Percentiles rank a stretch among this genome's conserved stretches.
Conservation (phyloP, 2,329 filamentous ascomycete genomes). For the Fusarium penzigii region DNA sequence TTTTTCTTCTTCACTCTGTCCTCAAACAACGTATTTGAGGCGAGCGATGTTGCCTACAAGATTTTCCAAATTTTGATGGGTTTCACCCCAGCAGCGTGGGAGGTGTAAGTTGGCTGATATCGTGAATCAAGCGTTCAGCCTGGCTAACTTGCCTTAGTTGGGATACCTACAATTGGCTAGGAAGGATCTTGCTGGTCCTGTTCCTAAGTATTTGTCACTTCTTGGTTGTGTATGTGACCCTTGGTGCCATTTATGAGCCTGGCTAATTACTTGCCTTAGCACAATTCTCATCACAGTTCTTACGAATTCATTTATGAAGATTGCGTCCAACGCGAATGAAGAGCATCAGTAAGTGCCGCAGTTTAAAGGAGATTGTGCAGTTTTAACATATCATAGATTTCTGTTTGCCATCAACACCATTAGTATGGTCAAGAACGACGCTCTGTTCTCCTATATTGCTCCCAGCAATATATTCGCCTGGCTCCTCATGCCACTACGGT, state of each 20-base stretch:
- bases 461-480: slow-evolving; percentile 91
- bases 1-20: slow-evolving; percentile 93
- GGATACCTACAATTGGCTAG: slow-evolving; percentile 74
- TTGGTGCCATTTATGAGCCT: slow-evolving; percentile 4
- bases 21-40: slow-evolving; percentile 63
- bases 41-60: slow-evolving; percentile 78
- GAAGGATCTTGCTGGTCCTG: slow-evolving; percentile 71
- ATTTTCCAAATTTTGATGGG: slow-evolving; percentile 96
- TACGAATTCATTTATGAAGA: slow-evolving; percentile 94
- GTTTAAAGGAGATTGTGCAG: slow-evolving; percentile 4
- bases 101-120: slow-evolving; percentile 57
- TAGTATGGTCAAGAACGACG: slow-evolving; percentile 98
- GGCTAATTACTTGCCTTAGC: slow-evolving; percentile 32
- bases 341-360: slow-evolving; percentile 67
- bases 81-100: slow-evolving; percentile 93
- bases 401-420: slow-evolving; percentile 96
- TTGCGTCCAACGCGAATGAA: slow-evolving; percentile 89
- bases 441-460: slow-evolving; percentile 89
- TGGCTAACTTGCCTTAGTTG: slow-evolving; percentile 47
- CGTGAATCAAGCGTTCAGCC: not conserved
- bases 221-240: not conserved
- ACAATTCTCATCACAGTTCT: slow-evolving; percentile 95
- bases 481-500: slow-evolving; percentile 81
- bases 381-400: slow-evolving; percentile 52
- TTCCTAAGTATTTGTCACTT: slow-evolving; percentile 97